Evolutionary conservation across 2,329 filamentous ascomycete species (phyloP).

Genomic region (Cladophialophora psammophila): DNA sequence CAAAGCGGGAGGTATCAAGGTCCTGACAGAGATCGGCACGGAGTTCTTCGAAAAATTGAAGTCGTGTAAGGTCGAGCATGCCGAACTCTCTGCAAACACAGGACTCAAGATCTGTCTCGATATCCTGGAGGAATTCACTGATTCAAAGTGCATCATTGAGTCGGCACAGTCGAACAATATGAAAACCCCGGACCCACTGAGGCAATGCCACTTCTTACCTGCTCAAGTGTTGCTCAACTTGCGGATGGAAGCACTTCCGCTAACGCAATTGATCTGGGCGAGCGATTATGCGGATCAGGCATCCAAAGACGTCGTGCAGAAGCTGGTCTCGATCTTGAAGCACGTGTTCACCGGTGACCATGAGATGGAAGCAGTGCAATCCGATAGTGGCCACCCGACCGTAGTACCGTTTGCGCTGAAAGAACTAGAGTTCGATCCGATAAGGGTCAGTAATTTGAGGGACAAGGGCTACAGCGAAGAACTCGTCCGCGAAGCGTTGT

Average conservation of each 20-base stretch:
- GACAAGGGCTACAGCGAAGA: constrained; percentile 64
- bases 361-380: constrained; percentile 71
- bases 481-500: constrained; percentile 79
- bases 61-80: constrained; percentile 53
- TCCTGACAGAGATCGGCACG: constrained; percentile 74
- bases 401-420: constrained; percentile 56
- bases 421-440: constrained; percentile 59
- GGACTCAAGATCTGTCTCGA: constrained; percentile 83
- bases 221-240: constrained; percentile 87
- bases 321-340: constrained; percentile 82
- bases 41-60: constrained; percentile 70
- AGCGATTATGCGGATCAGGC: constrained; percentile 83
- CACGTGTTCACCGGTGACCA: constrained; percentile 78
- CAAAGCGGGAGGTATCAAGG: constrained; percentile 75
- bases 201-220: constrained; percentile 68
- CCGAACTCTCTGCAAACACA: constrained; percentile 61
- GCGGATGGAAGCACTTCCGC: constrained; percentile 78
- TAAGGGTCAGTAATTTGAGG: constrained; percentile 54
- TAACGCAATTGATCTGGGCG: constrained; percentile 77
- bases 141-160: constrained; percentile 81
- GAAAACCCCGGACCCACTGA: constrained; percentile 61
- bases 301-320: constrained; percentile 76
- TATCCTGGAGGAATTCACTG: constrained; percentile 67
- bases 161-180: constrained; percentile 68
- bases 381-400: constrained; percentile 64